Base-by-base conservation (phyloP, 352 stramenopile genomes). In the Phytophthora tentaculata region DNA sequence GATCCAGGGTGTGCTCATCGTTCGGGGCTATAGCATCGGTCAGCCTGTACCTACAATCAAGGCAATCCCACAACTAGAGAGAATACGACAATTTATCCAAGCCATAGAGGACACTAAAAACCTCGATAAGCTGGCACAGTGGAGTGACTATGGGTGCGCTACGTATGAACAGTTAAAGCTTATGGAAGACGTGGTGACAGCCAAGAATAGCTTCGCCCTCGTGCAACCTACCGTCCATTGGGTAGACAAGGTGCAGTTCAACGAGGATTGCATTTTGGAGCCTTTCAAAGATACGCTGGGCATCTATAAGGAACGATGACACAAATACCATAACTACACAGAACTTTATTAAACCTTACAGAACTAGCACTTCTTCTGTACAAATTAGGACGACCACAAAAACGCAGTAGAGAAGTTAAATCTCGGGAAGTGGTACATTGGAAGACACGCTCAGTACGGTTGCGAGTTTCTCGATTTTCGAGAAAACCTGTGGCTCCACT, bases 151-250 rank as follows among this genome's bases (percentile, higher is more conserved):
- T 9, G 35, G 35, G 12, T 43, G 13, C 6, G 35, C 35, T 19
- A 43, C 79, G 20, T 79, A 77, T 56, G 84, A 83, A 71, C 80
- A 89, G 63, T 88, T 89, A 63, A 89, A 86, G 28, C 35, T 43
- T 9, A 43, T 43, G 35, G 35, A n/a, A 5, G 13, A 43, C 10
- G 35, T 43, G 3, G 14, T 43, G 2, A n/a, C 10, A 14, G 35
- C 35, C 12, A 43, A 9, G 3, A 43, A 43, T n/a, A 43, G n/a
- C 13, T 43, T 43, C 35, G 9, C 17, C 1, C 12, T 43, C 2
- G 35, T 43, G 35, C 35, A 43, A n/a, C 2, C 35, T 5, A 43
- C 35, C 3, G 13, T 43, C 13, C 3, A 43, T 1, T 43, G 35
- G 35, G n/a, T n/a, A 6, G 35, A 43, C 14, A 17, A 4, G 9